Evolutionary conservation across 75 land plant genomes (phyloP), one percentile per base, ranked within the genome.

Genomic region (Gnetum montanum): DNA sequence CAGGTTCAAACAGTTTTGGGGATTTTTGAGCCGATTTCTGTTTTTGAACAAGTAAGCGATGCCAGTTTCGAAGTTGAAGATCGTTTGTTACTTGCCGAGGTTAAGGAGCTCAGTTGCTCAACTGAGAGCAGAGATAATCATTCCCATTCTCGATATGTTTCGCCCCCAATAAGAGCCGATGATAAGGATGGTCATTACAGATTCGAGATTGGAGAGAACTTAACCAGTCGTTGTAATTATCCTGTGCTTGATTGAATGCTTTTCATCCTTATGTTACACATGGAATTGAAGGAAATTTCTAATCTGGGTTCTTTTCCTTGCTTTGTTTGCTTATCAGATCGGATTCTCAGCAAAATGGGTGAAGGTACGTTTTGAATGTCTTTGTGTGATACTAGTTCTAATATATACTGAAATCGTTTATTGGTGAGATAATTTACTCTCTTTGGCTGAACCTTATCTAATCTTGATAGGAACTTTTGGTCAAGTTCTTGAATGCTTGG

Each of bases 111-210:
- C n/a, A n/a, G n/a, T n/a, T n/a, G n/a, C n/a, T n/a, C n/a, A n/a
- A n/a, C n/a, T n/a, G n/a, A n/a, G n/a, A n/a, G n/a, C n/a, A n/a
- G n/a, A n/a, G n/a, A n/a, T n/a, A n/a, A n/a, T n/a, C n/a, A n/a
- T n/a, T n/a, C n/a, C n/a, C n/a, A n/a, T n/a, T n/a, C 59, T 23
- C 82, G 83, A 48, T 61, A 40, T 69, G 81, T 58, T 46, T 84
- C 93, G 54, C 93, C 93, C 34, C 89, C 91, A 59, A 73, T 83
- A 80, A 76, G 86, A 38, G 83, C 79, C 16, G 96, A 90, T 79
- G 96, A 90, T 73, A 90, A 86, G 61, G 92, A 90, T 80, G 96
- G 96, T 15, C 96, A 90, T 72, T 86, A 78, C 79, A 72, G 69
- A 62, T 90, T 90, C 79, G 84, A 78, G 49, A 68, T 86, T 62